Evolutionary conservation across 495 filamentous ascomycete species (phyloP), one percentile per base, ranked within the genome.

Genomic region (Amniculicola lignicola): DNA sequence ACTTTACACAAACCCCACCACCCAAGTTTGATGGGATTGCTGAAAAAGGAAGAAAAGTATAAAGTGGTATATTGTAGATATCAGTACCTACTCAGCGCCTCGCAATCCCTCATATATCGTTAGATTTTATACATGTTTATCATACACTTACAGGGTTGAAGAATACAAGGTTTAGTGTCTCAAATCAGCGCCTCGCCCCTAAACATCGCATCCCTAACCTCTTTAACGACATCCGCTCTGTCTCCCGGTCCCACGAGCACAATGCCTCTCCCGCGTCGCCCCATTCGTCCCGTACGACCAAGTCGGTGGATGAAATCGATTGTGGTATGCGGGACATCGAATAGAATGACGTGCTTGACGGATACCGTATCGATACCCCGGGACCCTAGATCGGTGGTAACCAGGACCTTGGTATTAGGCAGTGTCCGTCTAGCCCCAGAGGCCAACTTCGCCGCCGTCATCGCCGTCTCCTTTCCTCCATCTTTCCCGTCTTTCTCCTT

Each of bases 271-370:
- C 93, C 94, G 67, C 93, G 79, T 63, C 89, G 81, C 2, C 89
- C 89, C 93, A 97, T 96, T 25, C 93, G 79, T 15, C 93, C 93
- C 0, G 90, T 88, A 60, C 93, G 77, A 43, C 93, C 93, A 18
- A 97, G 77, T 16, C 94, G 85, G 68, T 97, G 93, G 65, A 97
- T 95, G 64, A 98, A 96, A 73, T 98, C 93, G 53, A 97, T 89
- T 0, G 90, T 93, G 1, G 86, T 92, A 65, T 96, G 92, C 7
- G 93, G 93, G 21, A 97, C 92, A 69, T 97, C 90, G 68, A 94
- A 96, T 23, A 98, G 72, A 39, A 98, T 80, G 11, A 97, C 91
- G 54, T 92, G 89, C 54, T 87, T 78, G 6, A 97, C 90, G 4
- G 88, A 86, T n/a, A 95, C 69, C 0, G 93, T 98, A 65, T 98